phyloP scores from a whole-genome alignment of 768 basidiomycete species.

The Favolaschia claudopus region DNA sequence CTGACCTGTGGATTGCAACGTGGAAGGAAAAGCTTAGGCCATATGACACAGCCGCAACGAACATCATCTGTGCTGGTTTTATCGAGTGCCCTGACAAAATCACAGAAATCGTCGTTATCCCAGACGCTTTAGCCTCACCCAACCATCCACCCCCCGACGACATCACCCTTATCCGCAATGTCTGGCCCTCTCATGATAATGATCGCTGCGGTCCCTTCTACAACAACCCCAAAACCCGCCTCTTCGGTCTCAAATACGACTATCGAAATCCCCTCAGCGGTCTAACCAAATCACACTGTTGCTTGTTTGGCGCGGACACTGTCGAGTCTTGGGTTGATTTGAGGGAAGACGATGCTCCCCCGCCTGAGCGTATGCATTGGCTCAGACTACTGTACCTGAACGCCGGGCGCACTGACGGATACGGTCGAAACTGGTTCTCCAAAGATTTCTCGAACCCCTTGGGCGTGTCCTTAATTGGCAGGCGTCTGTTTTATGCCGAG shows the following conservation, averaged over 20 bases:
- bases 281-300: not conserved
- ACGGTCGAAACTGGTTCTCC: not conserved
- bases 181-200: not conserved
- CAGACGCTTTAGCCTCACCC: not conserved
- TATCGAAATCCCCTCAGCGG: not conserved
- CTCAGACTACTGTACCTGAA: not conserved
- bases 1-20: conserved; percentile 14
- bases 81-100: not conserved
- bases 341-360: not conserved
- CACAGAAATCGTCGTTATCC: not conserved
- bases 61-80: not conserved
- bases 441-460: conserved; percentile 9
- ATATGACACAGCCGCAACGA: not conserved
- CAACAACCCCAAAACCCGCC: conserved; percentile 1
- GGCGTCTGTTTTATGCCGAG: conserved; percentile 12
- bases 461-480: conserved; percentile 4
- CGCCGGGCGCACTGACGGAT: too few relatives aligned
- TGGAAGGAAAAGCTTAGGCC: not conserved
- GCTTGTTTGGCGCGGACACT: conserved; percentile 4
- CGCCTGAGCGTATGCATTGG: conserved; percentile 5
- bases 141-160: not conserved
- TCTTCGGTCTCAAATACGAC: conserved; percentile 18
- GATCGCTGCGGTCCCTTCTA: not conserved
- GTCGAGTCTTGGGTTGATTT: conserved; percentile 12
- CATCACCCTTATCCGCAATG: conserved; percentile 15